Evolutionary conservation across 257 asterid genomes (phyloP).

Genomic region (Nicotiana tabacum): DNA sequence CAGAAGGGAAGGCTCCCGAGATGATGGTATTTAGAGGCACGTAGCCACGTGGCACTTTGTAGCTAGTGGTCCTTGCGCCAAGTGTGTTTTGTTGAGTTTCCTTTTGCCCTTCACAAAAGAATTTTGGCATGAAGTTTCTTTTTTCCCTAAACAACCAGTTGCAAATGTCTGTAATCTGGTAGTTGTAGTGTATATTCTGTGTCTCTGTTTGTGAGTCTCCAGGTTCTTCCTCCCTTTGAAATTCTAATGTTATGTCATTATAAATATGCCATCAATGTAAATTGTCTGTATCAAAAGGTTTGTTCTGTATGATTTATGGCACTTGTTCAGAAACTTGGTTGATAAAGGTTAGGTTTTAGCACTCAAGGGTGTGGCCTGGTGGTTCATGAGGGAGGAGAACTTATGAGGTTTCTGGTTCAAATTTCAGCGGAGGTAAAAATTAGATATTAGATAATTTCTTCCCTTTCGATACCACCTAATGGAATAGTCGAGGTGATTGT

Average conservation of each 20-base stretch:
- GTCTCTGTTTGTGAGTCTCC: conserved; percentile 3
- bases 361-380: too few relatives aligned
- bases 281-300: conserved; percentile 8
- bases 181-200: background rate
- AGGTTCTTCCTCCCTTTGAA: background rate
- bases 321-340: too few relatives aligned
- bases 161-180: background rate
- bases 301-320: background rate
- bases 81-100: background rate
- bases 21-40: background rate
- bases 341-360: too few relatives aligned
- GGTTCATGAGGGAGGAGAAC: too few relatives aligned
- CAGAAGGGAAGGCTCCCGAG: background rate
- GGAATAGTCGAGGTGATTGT: too few relatives aligned
- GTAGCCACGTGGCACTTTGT: background rate
- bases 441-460: too few relatives aligned
- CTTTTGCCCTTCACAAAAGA: background rate
- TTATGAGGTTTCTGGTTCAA: too few relatives aligned
- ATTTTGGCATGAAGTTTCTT: background rate
- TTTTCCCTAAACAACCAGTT: background rate
- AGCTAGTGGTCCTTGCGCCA: background rate
- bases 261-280: conserved; percentile 6
- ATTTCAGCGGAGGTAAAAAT: too few relatives aligned
- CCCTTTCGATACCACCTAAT: too few relatives aligned
- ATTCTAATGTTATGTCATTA: background rate